Evolutionary conservation across 805 yeast species (phyloP), one percentile per base, ranked within the genome.

Genomic region (Cyberlindnera lachancei): DNA sequence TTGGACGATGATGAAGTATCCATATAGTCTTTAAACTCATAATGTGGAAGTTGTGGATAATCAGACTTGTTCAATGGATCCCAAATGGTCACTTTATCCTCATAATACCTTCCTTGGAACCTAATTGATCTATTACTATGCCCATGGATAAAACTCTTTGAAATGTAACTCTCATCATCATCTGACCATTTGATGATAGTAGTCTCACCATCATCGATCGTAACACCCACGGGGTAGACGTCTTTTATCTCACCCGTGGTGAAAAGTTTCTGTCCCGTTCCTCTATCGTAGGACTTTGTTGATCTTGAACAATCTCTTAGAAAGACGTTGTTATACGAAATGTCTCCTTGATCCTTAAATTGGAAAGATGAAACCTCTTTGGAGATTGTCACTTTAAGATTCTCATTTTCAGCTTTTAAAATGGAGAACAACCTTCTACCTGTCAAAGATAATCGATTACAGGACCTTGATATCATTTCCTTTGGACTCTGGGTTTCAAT

Each of bases 291-390:
- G 0, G 82, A 72, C 9, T 45, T 47, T 1, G 57, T 41, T 11
- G 71, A 56, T 4, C 53, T 48, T 29, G 85, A 76, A 0, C 85
- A 65, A 46, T 82, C 94, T 46, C 90, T 64, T 14, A 83, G 59
- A 43, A 82, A 79, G 1, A 69, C 55, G 31, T 69, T 73, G 43
- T 60, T 67, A 51, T 41, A 46, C 9, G 45, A 42, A 15, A 45
- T 35, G 17, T 33, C 38, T 6, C 43, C 33, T 7, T 29, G 19
- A 21, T 38, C 36, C 8, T 34, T 33, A 27, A 44, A 36, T 7
- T 22, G 25, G 15, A 40, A 34, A 1, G 36, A 32, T 14, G 38
- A 34, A 31, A 31, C 34, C 15, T 34, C 35, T 10, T 33, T 27
- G 5, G 29, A 15, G 10, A 31, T 18, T 12, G 36, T 30, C 6